These are phyloP conservation scores for Ogataea pini DNA, from an alignment of 805 yeast species.

Conservation along the genomic window DNA sequence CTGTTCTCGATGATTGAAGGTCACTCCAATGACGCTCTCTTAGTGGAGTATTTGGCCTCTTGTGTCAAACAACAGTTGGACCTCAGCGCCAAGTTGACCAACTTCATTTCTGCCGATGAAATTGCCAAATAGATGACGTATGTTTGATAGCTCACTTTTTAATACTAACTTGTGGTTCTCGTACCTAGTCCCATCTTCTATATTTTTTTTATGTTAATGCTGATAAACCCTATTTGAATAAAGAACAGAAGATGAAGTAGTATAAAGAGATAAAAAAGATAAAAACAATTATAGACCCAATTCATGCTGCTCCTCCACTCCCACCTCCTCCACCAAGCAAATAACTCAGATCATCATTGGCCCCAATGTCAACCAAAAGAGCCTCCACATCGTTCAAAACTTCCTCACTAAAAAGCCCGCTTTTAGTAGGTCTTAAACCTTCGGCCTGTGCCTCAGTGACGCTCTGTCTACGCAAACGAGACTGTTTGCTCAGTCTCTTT, in stretches of 20 bases:
- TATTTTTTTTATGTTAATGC: neutral
- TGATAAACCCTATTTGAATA: neutral
- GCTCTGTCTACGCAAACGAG: slow-evolving; percentile 60
- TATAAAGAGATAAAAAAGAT: neutral
- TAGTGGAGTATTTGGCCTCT: slow-evolving; percentile 79
- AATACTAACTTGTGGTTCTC: neutral
- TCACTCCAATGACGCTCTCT: slow-evolving; percentile 76
- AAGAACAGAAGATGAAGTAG: neutral
- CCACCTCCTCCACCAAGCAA: slow-evolving; percentile 32
- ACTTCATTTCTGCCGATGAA: slow-evolving; percentile 42
- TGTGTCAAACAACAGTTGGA: slow-evolving; percentile 85
- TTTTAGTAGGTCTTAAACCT: slow-evolving; percentile 71
- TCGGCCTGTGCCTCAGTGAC: slow-evolving; percentile 75
- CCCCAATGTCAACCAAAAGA: slow-evolving; percentile 53
- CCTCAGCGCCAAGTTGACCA: slow-evolving; percentile 71
- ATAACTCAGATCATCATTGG: slow-evolving; percentile 41
- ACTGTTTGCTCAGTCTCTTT: slow-evolving; percentile 26
- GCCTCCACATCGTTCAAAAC: slow-evolving; percentile 77
- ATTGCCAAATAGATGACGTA: slow-evolving; percentile 26
- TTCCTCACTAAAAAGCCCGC: slow-evolving; percentile 75
- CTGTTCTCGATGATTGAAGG: slow-evolving; percentile 63
- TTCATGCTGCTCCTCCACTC: neutral
- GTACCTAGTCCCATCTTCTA: neutral
- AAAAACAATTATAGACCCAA: neutral
- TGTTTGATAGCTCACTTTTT: neutral